These are phyloP conservation scores for Suhomyces chickasaworum DNA, from an alignment of 1,139 yeast genomes.

Conservation along the genomic window DNA sequence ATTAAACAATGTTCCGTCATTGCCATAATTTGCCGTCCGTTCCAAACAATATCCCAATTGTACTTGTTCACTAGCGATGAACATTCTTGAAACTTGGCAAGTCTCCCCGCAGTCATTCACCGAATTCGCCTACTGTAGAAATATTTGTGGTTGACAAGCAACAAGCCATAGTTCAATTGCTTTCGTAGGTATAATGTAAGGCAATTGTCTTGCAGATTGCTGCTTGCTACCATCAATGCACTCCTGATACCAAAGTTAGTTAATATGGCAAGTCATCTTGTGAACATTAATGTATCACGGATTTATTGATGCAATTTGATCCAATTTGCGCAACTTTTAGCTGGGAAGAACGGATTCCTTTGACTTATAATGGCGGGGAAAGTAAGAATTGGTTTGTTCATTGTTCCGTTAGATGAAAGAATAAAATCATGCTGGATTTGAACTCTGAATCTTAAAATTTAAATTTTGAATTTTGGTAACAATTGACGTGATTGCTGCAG, in stretches of 20 bases:
- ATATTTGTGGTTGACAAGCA: too few species aligned
- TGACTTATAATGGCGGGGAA: not conserved
- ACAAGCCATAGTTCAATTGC: too few species aligned
- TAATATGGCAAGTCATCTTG: not conserved
- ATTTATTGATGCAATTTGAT: not conserved
- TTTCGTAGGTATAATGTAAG: too few species aligned
- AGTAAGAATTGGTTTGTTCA: not conserved
- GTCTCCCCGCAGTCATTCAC: not conserved
- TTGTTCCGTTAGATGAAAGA: not conserved
- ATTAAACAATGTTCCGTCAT: not conserved
- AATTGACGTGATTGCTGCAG: not conserved
- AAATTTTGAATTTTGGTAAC: not conserved
- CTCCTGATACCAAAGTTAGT: too few species aligned
- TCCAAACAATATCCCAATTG: too few species aligned
- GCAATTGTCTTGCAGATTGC: not conserved
- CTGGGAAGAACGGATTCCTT: not conserved
- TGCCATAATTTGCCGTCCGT: too few species aligned
- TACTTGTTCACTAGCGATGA: not conserved
- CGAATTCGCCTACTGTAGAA: not conserved
- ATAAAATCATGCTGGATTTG: not conserved
- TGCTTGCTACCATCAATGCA: not conserved
- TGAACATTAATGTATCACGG: not conserved
- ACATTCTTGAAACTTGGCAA: not conserved
- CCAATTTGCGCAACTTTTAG: too few species aligned
- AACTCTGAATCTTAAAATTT: too few species aligned